These are phyloP conservation scores for Acanthamoeba triangularis DNA, from an alignment of 208 protist genomes.

Conservation along the genomic window DNA sequence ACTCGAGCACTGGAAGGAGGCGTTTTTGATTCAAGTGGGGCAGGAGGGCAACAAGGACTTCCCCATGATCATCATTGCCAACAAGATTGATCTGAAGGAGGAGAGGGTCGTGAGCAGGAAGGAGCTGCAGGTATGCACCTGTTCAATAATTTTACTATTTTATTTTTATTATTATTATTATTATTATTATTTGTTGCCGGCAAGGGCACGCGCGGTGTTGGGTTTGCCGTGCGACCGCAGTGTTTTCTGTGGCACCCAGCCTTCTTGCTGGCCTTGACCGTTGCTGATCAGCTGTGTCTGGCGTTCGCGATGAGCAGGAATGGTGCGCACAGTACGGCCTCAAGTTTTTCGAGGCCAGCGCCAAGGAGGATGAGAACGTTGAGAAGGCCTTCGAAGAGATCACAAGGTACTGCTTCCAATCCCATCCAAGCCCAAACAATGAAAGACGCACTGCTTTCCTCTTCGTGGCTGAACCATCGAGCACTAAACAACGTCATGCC, in stretches of 20 bases:
- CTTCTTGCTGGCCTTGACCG: too few species aligned
- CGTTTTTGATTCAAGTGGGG: conserved; percentile 81
- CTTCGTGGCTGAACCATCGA: too few species aligned
- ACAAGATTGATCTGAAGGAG: conserved; percentile 85
- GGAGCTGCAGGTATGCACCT: background rate
- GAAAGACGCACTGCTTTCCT: too few species aligned
- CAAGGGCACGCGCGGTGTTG: too few species aligned
- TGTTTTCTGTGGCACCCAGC: too few species aligned
- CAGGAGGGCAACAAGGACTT: conserved; percentile 75
- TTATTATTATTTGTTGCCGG: background rate
- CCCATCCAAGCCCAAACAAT: background rate
- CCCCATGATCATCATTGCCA: conserved; percentile 82
- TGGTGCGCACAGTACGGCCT: conserved; percentile 56
- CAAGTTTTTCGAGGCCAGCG: conserved; percentile 79
- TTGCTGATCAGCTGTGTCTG: background rate
- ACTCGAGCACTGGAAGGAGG: conserved; percentile 78
- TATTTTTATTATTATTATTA: background rate
- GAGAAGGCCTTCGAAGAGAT: conserved; percentile 83
- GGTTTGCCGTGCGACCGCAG: conserved; percentile 12
- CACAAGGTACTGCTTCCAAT: background rate
- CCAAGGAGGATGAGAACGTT: conserved; percentile 82
- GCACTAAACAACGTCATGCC: too few species aligned
- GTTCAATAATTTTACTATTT: background rate
- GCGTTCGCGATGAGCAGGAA: conserved; percentile 33
- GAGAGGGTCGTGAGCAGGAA: conserved; percentile 59